Conservation (phyloP, 257 asterid genomes). For the Lycium ferocissimum region DNA sequence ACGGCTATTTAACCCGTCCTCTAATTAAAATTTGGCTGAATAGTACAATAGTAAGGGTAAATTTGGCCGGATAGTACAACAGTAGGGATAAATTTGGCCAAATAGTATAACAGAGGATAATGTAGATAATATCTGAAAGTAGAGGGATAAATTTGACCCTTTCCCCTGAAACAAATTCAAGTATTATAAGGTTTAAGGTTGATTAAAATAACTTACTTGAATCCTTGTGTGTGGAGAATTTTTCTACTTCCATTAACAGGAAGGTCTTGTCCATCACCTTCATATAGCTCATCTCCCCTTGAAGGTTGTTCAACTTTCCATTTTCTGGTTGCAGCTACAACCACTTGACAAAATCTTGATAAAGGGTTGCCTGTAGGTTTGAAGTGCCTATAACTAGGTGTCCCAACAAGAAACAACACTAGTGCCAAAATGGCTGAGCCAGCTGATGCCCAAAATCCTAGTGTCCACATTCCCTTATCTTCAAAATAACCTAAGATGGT, state of each 20-base stretch:
- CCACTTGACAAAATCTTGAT: conserved; percentile 76
- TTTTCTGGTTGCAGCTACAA: conserved; percentile 68
- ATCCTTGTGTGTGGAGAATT: conserved; percentile 76
- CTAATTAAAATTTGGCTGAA: no score
- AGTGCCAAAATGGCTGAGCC: conserved; percentile 71
- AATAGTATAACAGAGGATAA: no score
- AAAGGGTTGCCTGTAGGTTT: conserved; percentile 79
- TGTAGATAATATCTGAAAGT: no score
- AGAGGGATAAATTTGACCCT: no score
- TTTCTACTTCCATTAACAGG: conserved; percentile 65
- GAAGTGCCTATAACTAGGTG: conserved; percentile 74
- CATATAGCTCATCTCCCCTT: conserved; percentile 55
- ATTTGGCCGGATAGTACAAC: no score
- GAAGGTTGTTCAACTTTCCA: conserved; percentile 59
- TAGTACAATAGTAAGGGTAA: no score
- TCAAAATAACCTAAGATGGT: conserved; percentile 82
- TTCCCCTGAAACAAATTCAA: neutral
- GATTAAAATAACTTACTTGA: conserved; percentile 50
- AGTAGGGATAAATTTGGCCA: no score
- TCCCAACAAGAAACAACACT: conserved; percentile 64
- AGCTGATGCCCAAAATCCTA: conserved; percentile 91
- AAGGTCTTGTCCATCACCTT: conserved; percentile 54
- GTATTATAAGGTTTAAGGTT: neutral
- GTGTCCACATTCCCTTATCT: conserved; percentile 76
- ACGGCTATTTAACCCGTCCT: no score